phyloP scores from a whole-genome alignment of 2,329 filamentous ascomycete species.

The Cladobotryum protrusum region DNA sequence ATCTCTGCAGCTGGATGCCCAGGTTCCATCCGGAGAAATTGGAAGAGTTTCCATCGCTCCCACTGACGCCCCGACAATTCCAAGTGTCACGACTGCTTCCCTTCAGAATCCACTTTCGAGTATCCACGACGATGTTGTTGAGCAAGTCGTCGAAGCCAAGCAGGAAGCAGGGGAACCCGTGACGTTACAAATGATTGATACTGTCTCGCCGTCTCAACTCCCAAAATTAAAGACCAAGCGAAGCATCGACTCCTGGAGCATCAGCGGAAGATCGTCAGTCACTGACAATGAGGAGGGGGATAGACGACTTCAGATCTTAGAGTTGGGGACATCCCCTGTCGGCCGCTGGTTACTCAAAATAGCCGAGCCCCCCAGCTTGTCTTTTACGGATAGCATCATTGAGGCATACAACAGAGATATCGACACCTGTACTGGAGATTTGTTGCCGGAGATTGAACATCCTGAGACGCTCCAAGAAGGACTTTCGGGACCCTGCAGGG shows the following conservation, averaged over 20 bases:
- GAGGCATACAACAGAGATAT: slow-evolving; percentile 25
- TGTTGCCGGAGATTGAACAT: slow-evolving; percentile 28
- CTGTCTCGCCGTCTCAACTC: no score
- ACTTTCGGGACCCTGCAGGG: slow-evolving; percentile 3
- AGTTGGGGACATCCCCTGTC: neutral
- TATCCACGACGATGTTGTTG: neutral
- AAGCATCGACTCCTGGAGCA: no score
- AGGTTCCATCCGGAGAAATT: neutral
- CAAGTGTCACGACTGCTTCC: neutral
- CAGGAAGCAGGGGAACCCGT: neutral
- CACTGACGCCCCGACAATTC: neutral
- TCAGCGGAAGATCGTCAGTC: neutral
- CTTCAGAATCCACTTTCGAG: no score
- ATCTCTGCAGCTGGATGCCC: neutral
- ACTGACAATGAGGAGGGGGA: neutral
- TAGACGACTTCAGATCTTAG: neutral
- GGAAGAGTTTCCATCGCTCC: neutral
- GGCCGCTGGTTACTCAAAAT: slow-evolving; percentile 2
- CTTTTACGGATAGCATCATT: neutral
- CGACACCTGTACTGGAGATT: slow-evolving; percentile 29
- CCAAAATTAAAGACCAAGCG: no score
- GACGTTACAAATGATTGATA: no score
- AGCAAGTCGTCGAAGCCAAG: neutral
- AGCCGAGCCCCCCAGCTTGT: neutral
- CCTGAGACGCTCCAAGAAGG: slow-evolving; percentile 22